Percentiles rank a stretch among this genome's conserved stretches.
Conservation (phyloP, 106 monocot genomes). For the Gastrodia elata region DNA sequence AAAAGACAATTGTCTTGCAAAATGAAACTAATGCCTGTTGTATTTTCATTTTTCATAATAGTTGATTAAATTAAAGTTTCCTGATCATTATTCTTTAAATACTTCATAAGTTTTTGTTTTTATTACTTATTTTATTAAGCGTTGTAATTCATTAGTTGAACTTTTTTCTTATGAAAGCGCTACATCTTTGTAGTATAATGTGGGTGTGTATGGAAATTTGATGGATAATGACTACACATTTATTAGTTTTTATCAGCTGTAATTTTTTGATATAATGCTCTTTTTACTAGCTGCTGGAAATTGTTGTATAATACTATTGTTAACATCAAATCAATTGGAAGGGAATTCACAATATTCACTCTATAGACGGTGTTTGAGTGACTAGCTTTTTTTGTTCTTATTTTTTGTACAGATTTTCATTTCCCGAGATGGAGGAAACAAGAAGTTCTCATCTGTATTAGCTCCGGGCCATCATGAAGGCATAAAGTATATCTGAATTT, state of each 20-base stretch:
- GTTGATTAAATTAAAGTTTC: too few species aligned
- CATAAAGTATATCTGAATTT: conserved; percentile 49
- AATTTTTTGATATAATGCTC: background rate
- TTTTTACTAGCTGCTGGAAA: background rate
- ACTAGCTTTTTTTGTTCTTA: too few species aligned
- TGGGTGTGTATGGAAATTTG: background rate
- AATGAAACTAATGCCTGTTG: too few species aligned
- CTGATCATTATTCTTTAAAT: too few species aligned
- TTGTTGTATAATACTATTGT: conserved; percentile 1
- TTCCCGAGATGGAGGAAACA: conserved; percentile 90
- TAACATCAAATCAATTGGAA: background rate
- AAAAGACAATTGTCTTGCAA: background rate
- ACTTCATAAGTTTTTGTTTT: too few species aligned
- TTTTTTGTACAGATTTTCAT: conserved; percentile 67
- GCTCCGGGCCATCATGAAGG: conserved; percentile 95
- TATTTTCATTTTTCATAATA: too few species aligned
- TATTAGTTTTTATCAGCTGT: background rate
- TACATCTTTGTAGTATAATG: background rate
- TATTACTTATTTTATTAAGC: too few species aligned
- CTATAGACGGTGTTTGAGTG: background rate
- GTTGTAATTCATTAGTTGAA: too few species aligned
- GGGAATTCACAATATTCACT: background rate
- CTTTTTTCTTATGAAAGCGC: background rate
- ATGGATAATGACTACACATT: background rate
- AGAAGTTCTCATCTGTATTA: conserved; percentile 91